Evolutionary conservation across 768 basidiomycete genomes (phyloP).

Genomic region (Naematelia aurantialba): DNA sequence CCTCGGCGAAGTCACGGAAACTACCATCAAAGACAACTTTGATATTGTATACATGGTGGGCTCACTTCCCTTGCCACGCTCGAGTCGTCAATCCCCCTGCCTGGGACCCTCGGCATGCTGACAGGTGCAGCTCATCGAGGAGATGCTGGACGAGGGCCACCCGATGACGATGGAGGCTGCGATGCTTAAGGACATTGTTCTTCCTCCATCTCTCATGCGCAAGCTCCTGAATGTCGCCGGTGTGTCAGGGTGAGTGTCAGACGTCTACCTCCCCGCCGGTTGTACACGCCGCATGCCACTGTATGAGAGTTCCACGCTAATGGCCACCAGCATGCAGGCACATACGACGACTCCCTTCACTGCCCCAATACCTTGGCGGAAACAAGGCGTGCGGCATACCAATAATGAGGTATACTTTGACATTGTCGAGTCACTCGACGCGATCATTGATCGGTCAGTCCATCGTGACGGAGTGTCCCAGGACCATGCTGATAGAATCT

Average conservation of each 20-base stretch:
- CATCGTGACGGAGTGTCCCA: too few relatives aligned
- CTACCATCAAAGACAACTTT: constrained; percentile 81
- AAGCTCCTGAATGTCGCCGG: constrained; percentile 62
- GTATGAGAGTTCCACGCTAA: neutral
- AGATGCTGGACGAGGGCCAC: constrained; percentile 88
- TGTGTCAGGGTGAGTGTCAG: constrained; percentile 52
- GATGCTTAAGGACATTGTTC: constrained; percentile 84
- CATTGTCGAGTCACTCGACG: constrained; percentile 73
- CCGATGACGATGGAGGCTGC: constrained; percentile 87
- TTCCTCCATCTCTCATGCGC: constrained; percentile 80
- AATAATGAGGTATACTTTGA: constrained; percentile 94
- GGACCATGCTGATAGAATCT: neutral
- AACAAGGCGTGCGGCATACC: constrained; percentile 72
- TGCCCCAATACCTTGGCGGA: constrained; percentile 90
- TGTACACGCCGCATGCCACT: neutral
- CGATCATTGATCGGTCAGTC: constrained; percentile 69
- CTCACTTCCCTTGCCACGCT: neutral
- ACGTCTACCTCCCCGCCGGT: neutral
- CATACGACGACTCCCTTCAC: constrained; percentile 61
- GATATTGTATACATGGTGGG: constrained; percentile 89
- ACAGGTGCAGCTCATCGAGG: constrained; percentile 74
- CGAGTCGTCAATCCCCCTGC: neutral
- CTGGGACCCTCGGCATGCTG: neutral
- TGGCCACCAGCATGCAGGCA: constrained; percentile 43
- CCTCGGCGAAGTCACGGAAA: constrained; percentile 75